These are phyloP conservation scores for Suillus occidentalis DNA, from an alignment of 768 basidiomycete genomes.

Conservation along the genomic window DNA sequence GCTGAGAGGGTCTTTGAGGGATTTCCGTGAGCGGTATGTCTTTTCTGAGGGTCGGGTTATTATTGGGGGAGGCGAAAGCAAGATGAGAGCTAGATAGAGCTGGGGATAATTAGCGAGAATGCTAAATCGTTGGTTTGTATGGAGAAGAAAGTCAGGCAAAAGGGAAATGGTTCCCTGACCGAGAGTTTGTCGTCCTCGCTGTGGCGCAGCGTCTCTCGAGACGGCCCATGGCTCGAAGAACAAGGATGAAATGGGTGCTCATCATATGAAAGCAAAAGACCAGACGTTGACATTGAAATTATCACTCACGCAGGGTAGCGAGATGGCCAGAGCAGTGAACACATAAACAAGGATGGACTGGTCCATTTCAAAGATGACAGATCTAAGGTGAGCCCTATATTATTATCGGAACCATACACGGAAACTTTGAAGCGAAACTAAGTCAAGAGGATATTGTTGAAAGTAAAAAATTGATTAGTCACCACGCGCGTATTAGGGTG, in stretches of 20 bases:
- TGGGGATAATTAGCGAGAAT: conserved; percentile 33
- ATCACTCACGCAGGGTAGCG: conserved; percentile 30
- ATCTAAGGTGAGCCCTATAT: neutral
- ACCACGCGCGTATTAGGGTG: no score
- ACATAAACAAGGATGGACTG: conserved; percentile 22
- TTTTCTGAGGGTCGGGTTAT: conserved; percentile 65
- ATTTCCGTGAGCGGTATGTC: conserved; percentile 59
- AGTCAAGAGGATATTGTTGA: neutral
- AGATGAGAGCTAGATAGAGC: conserved; percentile 68
- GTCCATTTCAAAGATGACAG: conserved; percentile 22
- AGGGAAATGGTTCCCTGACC: conserved; percentile 48
- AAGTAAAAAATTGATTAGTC: no score
- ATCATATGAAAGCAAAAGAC: conserved; percentile 41
- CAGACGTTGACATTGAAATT: neutral
- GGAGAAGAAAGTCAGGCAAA: conserved; percentile 34
- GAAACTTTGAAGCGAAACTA: neutral
- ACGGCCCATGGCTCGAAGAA: conserved; percentile 81
- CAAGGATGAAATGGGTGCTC: conserved; percentile 83
- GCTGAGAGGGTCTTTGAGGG: conserved; percentile 52
- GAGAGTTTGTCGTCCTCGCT: conserved; percentile 59
- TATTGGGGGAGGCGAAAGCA: conserved; percentile 74
- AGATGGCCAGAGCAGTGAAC: conserved; percentile 21
- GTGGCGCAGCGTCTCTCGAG: conserved; percentile 48
- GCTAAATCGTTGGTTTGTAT: conserved; percentile 1
- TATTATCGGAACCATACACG: neutral